Conservation (phyloP, 78 protist species). For the Carpediemonas membranifera region DNA sequence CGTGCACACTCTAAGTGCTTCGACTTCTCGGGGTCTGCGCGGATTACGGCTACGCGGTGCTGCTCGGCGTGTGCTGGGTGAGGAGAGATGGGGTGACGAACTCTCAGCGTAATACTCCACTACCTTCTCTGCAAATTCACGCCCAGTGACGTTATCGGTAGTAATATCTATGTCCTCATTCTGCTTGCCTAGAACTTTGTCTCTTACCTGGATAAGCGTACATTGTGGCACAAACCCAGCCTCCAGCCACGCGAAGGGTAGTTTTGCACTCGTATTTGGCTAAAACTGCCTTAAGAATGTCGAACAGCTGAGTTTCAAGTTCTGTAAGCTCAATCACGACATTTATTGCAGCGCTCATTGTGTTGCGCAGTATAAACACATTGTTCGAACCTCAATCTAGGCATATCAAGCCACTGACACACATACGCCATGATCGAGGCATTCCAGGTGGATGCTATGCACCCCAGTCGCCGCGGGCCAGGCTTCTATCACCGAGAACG, state of each 20-base stretch:
- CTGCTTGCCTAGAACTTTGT: neutral
- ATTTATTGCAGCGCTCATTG: no score
- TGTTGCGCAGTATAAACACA: no score
- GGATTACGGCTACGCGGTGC: slow-evolving; percentile 43
- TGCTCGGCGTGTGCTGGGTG: neutral
- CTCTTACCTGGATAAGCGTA: neutral
- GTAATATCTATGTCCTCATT: slow-evolving; percentile 41
- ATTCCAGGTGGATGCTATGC: no score
- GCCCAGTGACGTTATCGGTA: neutral
- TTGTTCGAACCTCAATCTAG: no score
- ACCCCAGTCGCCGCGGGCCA: no score
- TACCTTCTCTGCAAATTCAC: slow-evolving; percentile 7
- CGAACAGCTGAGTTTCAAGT: neutral
- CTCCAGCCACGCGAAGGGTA: slow-evolving; percentile 79
- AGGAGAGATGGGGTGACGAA: no score
- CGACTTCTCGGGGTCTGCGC: slow-evolving; percentile 70
- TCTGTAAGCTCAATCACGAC: no score
- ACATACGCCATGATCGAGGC: no score
- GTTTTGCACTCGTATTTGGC: no score
- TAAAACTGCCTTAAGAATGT: slow-evolving; percentile 19
- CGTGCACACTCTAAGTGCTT: slow-evolving; percentile 84
- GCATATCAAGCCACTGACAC: no score
- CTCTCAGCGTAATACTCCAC: neutral
- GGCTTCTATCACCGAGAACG: no score
- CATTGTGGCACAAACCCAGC: slow-evolving; percentile 88